Base-by-base conservation (phyloP, 768 basidiomycete species). In the Tylopilus sp. region DNA sequence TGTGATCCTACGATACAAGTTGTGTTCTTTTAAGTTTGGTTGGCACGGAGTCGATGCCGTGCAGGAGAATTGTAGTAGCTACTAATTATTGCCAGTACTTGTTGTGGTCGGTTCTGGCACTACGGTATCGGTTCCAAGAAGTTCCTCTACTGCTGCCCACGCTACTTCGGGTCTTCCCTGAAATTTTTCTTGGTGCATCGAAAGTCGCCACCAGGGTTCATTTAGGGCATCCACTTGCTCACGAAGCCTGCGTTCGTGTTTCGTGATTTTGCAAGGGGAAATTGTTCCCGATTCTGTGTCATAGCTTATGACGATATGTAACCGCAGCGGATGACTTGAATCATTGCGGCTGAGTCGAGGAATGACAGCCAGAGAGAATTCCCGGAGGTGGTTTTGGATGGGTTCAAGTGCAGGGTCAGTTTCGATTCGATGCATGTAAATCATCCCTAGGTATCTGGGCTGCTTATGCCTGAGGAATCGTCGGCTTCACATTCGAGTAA, bases 401-500 rank as follows among this genome's bases (percentile, higher is more conserved):
- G 31, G 41, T 26, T 61, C 49, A 16, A 34, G 22, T 1, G 6
- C 9, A 11, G 61, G 62, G 12, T 62, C 41, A 4, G 49, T 64
- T 53, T 61, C 62, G 12, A 54, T 33, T 21, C 62, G 51, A 34
- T 62, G 58, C 46, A 57, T 54, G 52, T 62, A 62, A 28, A 63
- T 56, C 17, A 61, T 28, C 25, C 62, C 52, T 16, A 50, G 21
- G 28, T 31, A 10, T 25, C 28, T 33, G 24, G 62, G 55, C n/a
- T n/a, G n/a, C 1, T 28, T 29, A 10, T 25, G 52, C 21, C 62
- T 63, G 21, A 42, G 4, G 6, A 7, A 12, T 0, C 4, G 26
- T 60, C 21, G 2, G 36, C 8, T 21, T 21, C 17, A 3, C 4
- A 8, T 8, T 0, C 10, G 3, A 29, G 9, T 1, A 9, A 29